Evolutionary conservation across 768 basidiomycete species (phyloP), one percentile per base, ranked within the genome.

Genomic region (Boletus tomentosulus): DNA sequence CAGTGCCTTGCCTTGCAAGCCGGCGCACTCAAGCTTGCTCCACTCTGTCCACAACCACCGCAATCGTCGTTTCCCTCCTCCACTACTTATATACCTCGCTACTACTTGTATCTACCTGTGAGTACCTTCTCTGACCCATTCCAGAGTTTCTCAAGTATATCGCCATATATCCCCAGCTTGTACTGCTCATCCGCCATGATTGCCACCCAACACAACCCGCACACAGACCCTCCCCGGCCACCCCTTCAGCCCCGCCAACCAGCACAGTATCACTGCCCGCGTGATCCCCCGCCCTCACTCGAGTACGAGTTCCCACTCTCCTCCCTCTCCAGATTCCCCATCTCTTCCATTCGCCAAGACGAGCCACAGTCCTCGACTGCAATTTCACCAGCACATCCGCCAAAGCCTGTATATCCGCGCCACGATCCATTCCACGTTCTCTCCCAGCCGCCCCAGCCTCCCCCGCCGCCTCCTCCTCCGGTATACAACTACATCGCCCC

Each of bases 281-380:
- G 50, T 34, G 55, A 55, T 62, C 47, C 34, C 38, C 53, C 52
- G 0, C 3, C 58, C 38, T 44, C 59, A 48, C n/a, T 66, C 34
- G 57, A 67, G 35, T 53, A 53, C 54, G 65, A 58, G 41, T 69
- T 66, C 50, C 57, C 65, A 50, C 50, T 64, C 47, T 54, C 48
- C 37, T 46, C 56, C 52, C 35, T 50, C 49, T 57, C 58, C 54
- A 64, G 67, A 48, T 78, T 71, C 49, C 71, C 73, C 50, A 66
- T 67, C 55, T 77, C 75, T 27, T 70, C 72, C 46, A 44, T 72
- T 44, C 78, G 78, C 39, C 66, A 62, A 56, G 65, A 65, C 42
- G 63, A 63, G 35, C 65, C 62, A 15, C 62, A 49, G 16, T 55
- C 46, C 4, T 55, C 57, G n/a, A 60, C 51, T 4, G 64, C 66